Base-by-base conservation (phyloP, 2,329 filamentous ascomycete species). In the Plectosphaerella plurivora region DNA sequence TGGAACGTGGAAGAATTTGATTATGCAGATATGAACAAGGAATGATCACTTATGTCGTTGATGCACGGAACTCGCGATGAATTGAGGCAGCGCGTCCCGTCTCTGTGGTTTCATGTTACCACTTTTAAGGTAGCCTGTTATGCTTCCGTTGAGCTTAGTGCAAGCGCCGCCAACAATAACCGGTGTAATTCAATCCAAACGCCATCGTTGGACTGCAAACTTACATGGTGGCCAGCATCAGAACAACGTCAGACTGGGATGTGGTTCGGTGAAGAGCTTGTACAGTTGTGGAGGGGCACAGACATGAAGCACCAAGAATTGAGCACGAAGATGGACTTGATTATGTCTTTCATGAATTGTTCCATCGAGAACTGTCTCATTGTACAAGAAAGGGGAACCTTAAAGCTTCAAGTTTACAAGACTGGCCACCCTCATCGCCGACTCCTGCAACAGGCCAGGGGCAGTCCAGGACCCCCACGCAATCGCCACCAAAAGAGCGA, bases 1-100 rank as follows among this genome's bases (percentile, higher is more conserved):
- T 68, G 16, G 59, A 62, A 35, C 52, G 60, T 2, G 62, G 62
- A 2, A 60, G 53, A 1, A 56, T 54, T 7, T 54, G 24, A 42
- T 22, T 44, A 3, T 39, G 37, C n/a, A 39, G 37, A 39, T 39
- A 14, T 39, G 3, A 39, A 14, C 37, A 39, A 39, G n/a, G 37
- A 39, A 39, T n/a, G n/a, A 39, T 39, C 10, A 39, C 14, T 8
- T 14, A 39, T 39, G 3, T 39, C 14, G 3, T 37, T 37, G 35
- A 37, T 37, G 35, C 35, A 37, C 7, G 35, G 35, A 4, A 37
- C 7, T 37, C 35, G 15, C 8, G 14, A 36, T 36, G 7, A 37
- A 4, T 37, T 37, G 4, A 11, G 35, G 35, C 4, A 37, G 35
- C 15, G 35, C 35, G 35, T 37, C 35, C 35, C 35, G 35, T 37